Evolutionary conservation across 83 land plant genomes (phyloP).

Genomic region (Isoetes engelmannii): DNA sequence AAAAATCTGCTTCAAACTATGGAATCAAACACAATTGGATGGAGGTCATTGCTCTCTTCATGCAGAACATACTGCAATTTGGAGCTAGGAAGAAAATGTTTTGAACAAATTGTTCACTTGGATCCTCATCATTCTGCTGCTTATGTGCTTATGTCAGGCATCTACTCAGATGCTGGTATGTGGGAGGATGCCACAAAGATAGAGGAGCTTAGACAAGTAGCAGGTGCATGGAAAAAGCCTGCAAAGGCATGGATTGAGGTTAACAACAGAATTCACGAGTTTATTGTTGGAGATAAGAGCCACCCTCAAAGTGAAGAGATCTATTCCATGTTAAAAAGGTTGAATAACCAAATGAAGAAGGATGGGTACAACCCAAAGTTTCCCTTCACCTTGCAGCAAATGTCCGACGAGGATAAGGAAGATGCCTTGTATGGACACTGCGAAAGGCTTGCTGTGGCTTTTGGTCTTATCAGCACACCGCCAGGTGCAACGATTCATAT

Average conservation of each 20-base stretch:
- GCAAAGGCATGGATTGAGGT: no score
- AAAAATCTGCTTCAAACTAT: slow-evolving; percentile 24
- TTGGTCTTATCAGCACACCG: neutral
- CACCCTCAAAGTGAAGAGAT: neutral
- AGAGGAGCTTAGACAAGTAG: neutral
- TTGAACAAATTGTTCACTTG: slow-evolving; percentile 20
- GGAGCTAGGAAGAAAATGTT: slow-evolving; percentile 28
- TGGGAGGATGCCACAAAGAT: neutral
- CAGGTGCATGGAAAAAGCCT: no score
- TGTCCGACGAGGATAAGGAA: neutral
- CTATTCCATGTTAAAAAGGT: neutral
- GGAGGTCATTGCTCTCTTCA: slow-evolving; percentile 35
- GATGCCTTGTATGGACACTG: neutral
- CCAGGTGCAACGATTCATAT: neutral
- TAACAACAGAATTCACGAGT: no score
- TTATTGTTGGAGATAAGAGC: no score
- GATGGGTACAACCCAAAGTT: neutral
- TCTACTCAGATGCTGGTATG: neutral
- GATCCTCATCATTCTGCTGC: slow-evolving; percentile 20
- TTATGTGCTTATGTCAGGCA: slow-evolving; percentile 10
- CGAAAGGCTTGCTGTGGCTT: neutral
- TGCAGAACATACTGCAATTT: slow-evolving; percentile 33
- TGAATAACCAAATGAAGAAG: neutral
- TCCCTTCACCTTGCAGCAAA: neutral
- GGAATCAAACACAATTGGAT: slow-evolving; percentile 25